Base-by-base conservation (phyloP, 116 monocot genomes). In the Zostera marina region DNA sequence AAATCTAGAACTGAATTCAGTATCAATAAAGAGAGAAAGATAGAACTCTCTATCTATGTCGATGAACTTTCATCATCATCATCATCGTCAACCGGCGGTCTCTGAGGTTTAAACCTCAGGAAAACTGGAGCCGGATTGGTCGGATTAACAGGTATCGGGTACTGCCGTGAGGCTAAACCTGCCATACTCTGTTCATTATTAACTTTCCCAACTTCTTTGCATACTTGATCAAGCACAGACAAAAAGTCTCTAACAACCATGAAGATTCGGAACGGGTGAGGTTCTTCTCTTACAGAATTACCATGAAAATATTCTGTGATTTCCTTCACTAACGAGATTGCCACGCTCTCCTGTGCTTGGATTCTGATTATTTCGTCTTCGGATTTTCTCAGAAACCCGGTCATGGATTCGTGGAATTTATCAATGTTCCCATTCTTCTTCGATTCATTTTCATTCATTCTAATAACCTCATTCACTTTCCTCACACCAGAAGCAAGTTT, bases 291-390 rank as follows among this genome's bases (percentile, higher is more conserved):
- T 3, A 73, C 67, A 9, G 77, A 74, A 63, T 83, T 70, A 17
- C 89, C 89, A 62, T 84, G 84, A 59, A 84, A 89, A 54, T 77
- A 84, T 57, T 84, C 80, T 0, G 84, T 81, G 25, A 63, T 76
- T 53, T 81, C 90, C 66, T 67, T 81, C 8, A 81, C 84, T 26
- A 67, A 53, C 15, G 69, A 69, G 0, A 84, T 17, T 0, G 79
- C 66, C 8, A 72, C 53, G 17, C 72, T 72, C 67, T 81, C 79
- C 20, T 70, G 66, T 4, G 55, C 71, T 63, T 76, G 79, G 41
- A 90, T 63, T 52, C 64, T 64, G 17, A 65, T 47, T 8, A 90
- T 79, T 12, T 79, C 68, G 22, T 63, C 76, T 55, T 81, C 78
- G 20, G 85, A 72, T 44, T 56, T 70, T 48, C 52, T 66, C 76